Evolutionary conservation across 2,329 filamentous ascomycete species (phyloP), one percentile per base, ranked within the genome.

Genomic region (Alternaria conjuncta): DNA sequence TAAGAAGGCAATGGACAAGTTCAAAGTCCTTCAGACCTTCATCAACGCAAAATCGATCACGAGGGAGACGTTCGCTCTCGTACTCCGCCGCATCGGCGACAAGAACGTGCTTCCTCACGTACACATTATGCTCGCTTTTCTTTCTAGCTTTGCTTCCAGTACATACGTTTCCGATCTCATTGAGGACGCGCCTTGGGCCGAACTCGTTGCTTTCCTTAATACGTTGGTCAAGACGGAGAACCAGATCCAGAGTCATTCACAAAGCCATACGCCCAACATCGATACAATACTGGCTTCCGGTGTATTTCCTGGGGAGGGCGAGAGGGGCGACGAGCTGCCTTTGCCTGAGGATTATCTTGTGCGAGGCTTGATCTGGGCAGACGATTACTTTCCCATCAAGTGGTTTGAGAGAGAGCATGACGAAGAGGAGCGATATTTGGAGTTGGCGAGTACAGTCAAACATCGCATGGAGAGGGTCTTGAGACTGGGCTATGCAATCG

Each of bases 331-430:
- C 0, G 83, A 82, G 2, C 81, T 84, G 1, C 90, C 90, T 0
- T 75, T 93, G 0, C 89, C 90, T 0, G 91, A 93, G 53, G 91
- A 94, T 64, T 92, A 88, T 67, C 84, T 86, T 0, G 84, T 92
- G 59, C 84, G 89, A 1, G 91, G 91, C 0, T 80, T 92, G 2
- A 75, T 88, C 2, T 92, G 88, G 82, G 82, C 85, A 0, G 83
- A 88, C 3, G 81, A 82, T 11, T 90, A 90, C 60, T 89, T 87
- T 57, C 88, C 89, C 0, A 60, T 77, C 0, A 79, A 83, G 1
- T 92, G 87, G 86, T 92, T 92, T 71, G 83, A 84, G 9, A 84
- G 85, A 2, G 85, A 85, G 61, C 83, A 89, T 6, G 89, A 92
- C 25, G 89, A 92, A n/a, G 88, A 90, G 11, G 89, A 92, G 64